phyloP scores from a whole-genome alignment of 331 rosid species.

The Arachis monticola region DNA sequence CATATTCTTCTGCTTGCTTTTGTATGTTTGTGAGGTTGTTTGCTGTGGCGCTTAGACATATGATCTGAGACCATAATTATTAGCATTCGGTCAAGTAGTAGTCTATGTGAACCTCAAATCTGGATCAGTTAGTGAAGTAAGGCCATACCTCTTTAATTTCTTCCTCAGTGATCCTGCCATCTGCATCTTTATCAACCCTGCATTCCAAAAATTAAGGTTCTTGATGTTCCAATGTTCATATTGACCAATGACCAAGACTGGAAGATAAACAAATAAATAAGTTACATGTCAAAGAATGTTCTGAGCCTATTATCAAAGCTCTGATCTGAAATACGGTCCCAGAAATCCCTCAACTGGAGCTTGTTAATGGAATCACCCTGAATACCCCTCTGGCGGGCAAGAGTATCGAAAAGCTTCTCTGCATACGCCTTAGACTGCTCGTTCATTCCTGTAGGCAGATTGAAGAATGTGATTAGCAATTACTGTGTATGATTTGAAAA shows the following conservation, averaged over 20 bases:
- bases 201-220: conserved; percentile 36
- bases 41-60: conserved; percentile 73
- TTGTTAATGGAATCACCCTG: conserved; percentile 55
- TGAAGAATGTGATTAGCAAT: conserved; percentile 20
- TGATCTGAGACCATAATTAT: conserved; percentile 54
- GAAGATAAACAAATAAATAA: neutral
- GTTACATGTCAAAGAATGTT: conserved; percentile 83
- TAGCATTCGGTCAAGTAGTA: neutral
- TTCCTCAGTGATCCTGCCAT: conserved; percentile 66
- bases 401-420: conserved; percentile 69
- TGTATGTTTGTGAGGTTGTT: conserved; percentile 74
- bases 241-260: neutral
- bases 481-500: neutral
- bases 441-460: conserved; percentile 60
- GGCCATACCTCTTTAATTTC: conserved; percentile 65
- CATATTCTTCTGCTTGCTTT: conserved; percentile 74
- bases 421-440: conserved; percentile 72
- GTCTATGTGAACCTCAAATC: conserved; percentile 5
- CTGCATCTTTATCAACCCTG: conserved; percentile 84
- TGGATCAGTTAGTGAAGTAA: conserved; percentile 20
- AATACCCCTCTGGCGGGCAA: conserved; percentile 57
- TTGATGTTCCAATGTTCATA: neutral
- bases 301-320: conserved; percentile 72
- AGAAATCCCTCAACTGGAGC: conserved; percentile 66
- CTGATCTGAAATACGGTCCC: conserved; percentile 72